Evolutionary conservation across 78 protist genomes (phyloP), one percentile per base, ranked within the genome.

Genomic region (Dictyostelium brefeldianum): DNA sequence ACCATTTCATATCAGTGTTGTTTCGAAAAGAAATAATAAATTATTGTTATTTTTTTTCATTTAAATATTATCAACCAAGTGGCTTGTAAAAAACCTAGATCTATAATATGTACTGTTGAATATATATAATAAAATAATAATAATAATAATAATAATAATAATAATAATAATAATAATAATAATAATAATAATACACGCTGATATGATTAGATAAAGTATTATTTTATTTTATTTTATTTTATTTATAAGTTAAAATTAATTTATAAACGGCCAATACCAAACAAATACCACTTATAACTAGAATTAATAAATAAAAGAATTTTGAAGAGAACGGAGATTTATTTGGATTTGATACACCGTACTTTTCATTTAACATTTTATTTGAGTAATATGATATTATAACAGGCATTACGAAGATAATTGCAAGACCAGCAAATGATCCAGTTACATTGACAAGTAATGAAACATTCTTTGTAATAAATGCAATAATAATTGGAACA

Each of bases 381-480:
- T 90, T 90, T 36, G 95, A 73, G 25, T n/a, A 81, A 59, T 57
- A 89, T 12, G 91, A 90, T 15, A 96, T 53, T 56, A 51, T 17
- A 53, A 89, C 83, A 14, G 98, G 98, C 91, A 96, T 83, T n/a
- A 89, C 31, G 20, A 90, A 84, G 94, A 80, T 78, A 56, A 96
- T 96, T 65, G 89, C 91, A 4, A 94, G 20, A 71, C 98, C 98
- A 1, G 93, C 89, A 57, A 87, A 96, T 5, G 82, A 51, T 15
- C 98, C 98, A 22, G 96, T 90, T 15, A 94, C 62, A 27, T 31
- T 59, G 29, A 96, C 95, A 8, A 96, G 53, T 9, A 83, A 27
- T 22, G 22, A 12, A 25, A 90, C 90, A 69, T 87, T 56, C 46
- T 75, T 67, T 20, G 95, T 92, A 29, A 20, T 27, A 20, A 78